phyloP scores from a whole-genome alignment of 1,284 basidiomycete genomes.

The Violaceomyces palustris region DNA sequence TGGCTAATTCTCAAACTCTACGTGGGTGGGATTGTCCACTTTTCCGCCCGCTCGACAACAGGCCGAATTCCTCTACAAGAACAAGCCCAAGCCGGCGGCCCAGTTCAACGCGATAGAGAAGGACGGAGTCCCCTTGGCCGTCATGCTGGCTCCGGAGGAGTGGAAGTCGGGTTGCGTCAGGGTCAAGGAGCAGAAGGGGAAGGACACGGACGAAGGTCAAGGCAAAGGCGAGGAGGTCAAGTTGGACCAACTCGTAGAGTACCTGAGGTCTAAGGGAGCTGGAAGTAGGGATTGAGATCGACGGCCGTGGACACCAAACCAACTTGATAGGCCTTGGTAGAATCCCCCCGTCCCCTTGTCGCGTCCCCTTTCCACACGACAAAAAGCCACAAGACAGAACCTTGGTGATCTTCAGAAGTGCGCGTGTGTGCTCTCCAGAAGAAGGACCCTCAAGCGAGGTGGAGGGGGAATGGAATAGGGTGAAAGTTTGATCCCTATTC shows the following conservation, averaged over 20 bases:
- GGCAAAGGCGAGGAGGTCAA: slow-evolving; percentile 61
- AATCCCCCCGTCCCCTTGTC: too few relatives aligned
- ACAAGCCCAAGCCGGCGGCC: slow-evolving; percentile 64
- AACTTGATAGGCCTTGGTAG: too few relatives aligned
- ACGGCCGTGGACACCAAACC: too few relatives aligned
- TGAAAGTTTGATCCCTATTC: too few relatives aligned
- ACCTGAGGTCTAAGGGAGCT: slow-evolving; percentile 55
- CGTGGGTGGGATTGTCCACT: too few relatives aligned
- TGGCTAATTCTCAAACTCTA: too few relatives aligned
- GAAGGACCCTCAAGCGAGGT: too few relatives aligned
- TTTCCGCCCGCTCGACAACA: slow-evolving; percentile 54
- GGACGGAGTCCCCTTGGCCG: slow-evolving; percentile 84
- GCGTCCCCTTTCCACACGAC: too few relatives aligned
- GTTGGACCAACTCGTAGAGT: slow-evolving; percentile 64
- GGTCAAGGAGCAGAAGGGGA: slow-evolving; percentile 88
- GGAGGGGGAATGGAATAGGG: too few relatives aligned
- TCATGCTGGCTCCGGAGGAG: slow-evolving; percentile 84
- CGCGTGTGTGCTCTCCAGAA: too few relatives aligned
- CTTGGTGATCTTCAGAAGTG: too few relatives aligned
- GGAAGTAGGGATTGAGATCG: slow-evolving; percentile 8
- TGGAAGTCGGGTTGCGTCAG: slow-evolving; percentile 66
- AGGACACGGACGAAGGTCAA: slow-evolving; percentile 58
- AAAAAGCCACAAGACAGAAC: too few relatives aligned
- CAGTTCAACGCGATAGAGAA: slow-evolving; percentile 90
- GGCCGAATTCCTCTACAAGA: slow-evolving; percentile 91